These are phyloP conservation scores for Eutrema salsugineum DNA, from an alignment of 441 rosid genomes.

Conservation along the genomic window DNA sequence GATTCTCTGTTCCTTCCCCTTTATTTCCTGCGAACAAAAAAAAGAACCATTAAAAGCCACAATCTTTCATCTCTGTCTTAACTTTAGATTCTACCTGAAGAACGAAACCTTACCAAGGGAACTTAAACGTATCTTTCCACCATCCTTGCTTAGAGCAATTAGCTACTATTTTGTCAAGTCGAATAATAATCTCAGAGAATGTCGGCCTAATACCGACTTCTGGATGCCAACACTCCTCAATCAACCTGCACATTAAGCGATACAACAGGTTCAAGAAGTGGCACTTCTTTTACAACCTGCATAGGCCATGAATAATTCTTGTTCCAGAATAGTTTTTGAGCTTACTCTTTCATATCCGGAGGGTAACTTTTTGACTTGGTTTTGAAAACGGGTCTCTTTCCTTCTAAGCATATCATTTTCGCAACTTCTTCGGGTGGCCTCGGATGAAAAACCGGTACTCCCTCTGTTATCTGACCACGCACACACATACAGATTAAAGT, in stretches of 20 bases:
- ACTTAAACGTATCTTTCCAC: constrained; percentile 88
- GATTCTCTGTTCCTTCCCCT: background rate
- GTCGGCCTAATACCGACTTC: constrained; percentile 55
- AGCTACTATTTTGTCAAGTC: constrained; percentile 60
- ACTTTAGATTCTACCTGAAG: background rate
- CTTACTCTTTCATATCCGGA: constrained; percentile 84
- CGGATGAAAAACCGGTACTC: constrained; percentile 64
- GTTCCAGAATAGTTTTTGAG: constrained; percentile 1
- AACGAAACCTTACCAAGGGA: constrained; percentile 48
- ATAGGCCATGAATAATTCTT: background rate
- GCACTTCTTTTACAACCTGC: background rate
- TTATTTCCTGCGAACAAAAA: constrained; percentile 45
- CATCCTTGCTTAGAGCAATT: constrained; percentile 72
- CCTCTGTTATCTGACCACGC: constrained; percentile 72
- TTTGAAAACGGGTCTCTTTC: constrained; percentile 67
- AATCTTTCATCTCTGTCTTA: background rate
- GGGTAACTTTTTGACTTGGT: constrained; percentile 59
- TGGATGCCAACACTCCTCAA: constrained; percentile 83
- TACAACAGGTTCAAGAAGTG: background rate
- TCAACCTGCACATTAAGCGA: constrained; percentile 44
- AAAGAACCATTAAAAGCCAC: background rate
- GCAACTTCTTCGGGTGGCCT: constrained; percentile 64
- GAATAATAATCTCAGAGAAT: constrained; percentile 66
- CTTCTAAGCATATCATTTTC: constrained; percentile 61
- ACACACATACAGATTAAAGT: background rate